These are phyloP conservation scores for Miamiensis avidus DNA, from an alignment of 169 alveolate species.

Conservation along the genomic window DNA sequence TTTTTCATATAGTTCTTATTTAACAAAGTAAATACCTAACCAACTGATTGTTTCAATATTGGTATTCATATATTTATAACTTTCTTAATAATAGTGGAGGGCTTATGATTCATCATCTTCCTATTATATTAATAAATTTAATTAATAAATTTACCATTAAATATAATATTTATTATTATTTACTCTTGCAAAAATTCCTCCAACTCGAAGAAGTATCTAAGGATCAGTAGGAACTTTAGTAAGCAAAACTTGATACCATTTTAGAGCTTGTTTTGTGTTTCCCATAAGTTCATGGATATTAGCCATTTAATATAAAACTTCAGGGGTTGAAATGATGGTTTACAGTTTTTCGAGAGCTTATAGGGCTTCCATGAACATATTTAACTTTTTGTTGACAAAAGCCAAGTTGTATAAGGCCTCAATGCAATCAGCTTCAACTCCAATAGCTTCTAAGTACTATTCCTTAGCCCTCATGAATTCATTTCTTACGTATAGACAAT, in stretches of 20 bases:
- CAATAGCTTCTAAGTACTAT: conserved; percentile 91
- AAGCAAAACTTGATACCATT: conserved; percentile 85
- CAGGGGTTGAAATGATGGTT: conserved; percentile 86
- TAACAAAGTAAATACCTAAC: conserved; percentile 90
- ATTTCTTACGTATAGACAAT: conserved; percentile 86
- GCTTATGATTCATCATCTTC: conserved; percentile 87
- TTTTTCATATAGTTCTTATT: conserved; percentile 85
- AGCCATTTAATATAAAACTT: conserved; percentile 90
- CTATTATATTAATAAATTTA: conserved; percentile 21
- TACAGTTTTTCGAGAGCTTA: conserved; percentile 91
- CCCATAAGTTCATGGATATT: conserved; percentile 88
- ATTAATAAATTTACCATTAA: neutral
- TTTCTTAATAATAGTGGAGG: conserved; percentile 84
- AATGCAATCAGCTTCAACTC: conserved; percentile 93
- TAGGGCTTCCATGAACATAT: conserved; percentile 72
- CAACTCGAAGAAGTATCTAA: conserved; percentile 76
- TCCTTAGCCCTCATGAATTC: conserved; percentile 89
- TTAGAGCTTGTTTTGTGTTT: conserved; percentile 87
- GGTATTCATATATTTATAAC: conserved; percentile 86
- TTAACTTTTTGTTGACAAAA: conserved; percentile 80
- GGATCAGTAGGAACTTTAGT: conserved; percentile 90
- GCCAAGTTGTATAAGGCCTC: conserved; percentile 94
- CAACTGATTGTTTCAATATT: conserved; percentile 90
- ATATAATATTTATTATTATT: neutral
- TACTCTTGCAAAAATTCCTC: conserved; percentile 45